These are phyloP conservation scores for Macadamia integrifolia DNA, from an alignment of 164 flowering plant species.

Conservation along the genomic window DNA sequence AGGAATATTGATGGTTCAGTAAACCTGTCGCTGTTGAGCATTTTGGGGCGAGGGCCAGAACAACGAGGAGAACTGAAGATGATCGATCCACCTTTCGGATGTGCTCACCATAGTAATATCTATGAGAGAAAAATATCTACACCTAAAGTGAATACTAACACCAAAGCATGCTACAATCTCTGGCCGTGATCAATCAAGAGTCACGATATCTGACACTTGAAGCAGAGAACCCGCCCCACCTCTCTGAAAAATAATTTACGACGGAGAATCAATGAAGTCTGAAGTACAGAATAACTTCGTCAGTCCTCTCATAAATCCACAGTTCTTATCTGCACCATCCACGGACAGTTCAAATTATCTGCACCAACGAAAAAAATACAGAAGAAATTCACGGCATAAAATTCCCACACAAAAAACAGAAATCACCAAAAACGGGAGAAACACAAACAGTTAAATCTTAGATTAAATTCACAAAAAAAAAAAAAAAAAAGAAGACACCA, in stretches of 20 bases:
- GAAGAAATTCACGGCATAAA: not conserved
- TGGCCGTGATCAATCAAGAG: constrained; percentile 37
- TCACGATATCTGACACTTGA: constrained; percentile 33
- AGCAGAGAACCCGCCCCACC: constrained; percentile 7
- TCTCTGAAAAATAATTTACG: constrained; percentile 1
- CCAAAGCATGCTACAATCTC: constrained; percentile 10
- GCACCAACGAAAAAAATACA: not conserved
- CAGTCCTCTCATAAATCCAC: not conserved
- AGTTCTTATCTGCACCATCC: not conserved
- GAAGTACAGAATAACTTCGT: not conserved
- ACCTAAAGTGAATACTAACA: too few relatives aligned
- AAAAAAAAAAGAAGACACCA: not conserved
- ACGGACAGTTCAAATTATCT: not conserved
- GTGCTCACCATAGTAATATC: constrained; percentile 44
- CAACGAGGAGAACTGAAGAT: not conserved
- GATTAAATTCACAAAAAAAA: not conserved
- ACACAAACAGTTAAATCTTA: not conserved
- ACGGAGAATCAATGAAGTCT: not conserved
- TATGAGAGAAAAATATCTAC: not conserved
- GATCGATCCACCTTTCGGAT: constrained; percentile 66
- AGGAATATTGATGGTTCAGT: not conserved
- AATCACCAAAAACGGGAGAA: too few relatives aligned
- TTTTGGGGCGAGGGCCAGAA: not conserved
- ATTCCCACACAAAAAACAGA: not conserved
- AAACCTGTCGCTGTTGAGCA: constrained; percentile 55